These are phyloP conservation scores for Globisporangium barbulae DNA, from an alignment of 352 stramenopile species.

Conservation along the genomic window DNA sequence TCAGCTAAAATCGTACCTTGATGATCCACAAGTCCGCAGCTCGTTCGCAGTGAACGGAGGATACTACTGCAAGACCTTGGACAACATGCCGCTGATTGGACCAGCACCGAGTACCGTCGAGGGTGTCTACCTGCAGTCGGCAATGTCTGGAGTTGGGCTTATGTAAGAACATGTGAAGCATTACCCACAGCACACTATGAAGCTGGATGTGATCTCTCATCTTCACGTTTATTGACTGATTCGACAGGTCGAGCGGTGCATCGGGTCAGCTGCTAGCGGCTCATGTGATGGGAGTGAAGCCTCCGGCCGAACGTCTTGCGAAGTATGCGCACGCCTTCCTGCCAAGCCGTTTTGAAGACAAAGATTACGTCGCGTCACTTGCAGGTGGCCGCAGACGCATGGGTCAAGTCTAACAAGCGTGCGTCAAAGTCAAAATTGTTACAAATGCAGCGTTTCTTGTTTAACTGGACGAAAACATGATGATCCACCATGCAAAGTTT, in stretches of 20 bases:
- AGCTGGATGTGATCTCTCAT: background rate
- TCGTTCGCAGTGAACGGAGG: conserved; percentile 71
- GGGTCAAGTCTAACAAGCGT: conserved; percentile 48
- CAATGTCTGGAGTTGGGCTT: conserved; percentile 68
- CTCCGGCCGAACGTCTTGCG: conserved; percentile 38
- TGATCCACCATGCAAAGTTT: too few species aligned
- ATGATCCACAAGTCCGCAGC: conserved; percentile 45
- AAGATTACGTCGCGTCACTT: conserved; percentile 55
- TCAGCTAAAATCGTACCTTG: conserved; percentile 58
- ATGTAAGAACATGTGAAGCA: conserved; percentile 34
- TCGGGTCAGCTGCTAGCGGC: conserved; percentile 62
- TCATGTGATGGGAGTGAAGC: conserved; percentile 55
- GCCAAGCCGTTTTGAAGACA: conserved; percentile 59
- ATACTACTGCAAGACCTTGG: conserved; percentile 80
- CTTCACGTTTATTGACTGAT: background rate
- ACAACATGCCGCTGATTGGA: conserved; percentile 74
- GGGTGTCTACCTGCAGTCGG: conserved; percentile 64
- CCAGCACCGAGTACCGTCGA: conserved; percentile 52
- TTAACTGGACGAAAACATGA: too few species aligned
- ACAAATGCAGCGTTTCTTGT: too few species aligned
- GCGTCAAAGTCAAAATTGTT: too few species aligned
- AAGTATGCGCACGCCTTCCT: conserved; percentile 53
- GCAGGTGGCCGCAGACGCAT: conserved; percentile 36
- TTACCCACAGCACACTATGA: background rate
- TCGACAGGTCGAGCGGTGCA: conserved; percentile 54